phyloP scores from a whole-genome alignment of 2,329 filamentous ascomycete species.

The Phaeosphaeria sp. region DNA sequence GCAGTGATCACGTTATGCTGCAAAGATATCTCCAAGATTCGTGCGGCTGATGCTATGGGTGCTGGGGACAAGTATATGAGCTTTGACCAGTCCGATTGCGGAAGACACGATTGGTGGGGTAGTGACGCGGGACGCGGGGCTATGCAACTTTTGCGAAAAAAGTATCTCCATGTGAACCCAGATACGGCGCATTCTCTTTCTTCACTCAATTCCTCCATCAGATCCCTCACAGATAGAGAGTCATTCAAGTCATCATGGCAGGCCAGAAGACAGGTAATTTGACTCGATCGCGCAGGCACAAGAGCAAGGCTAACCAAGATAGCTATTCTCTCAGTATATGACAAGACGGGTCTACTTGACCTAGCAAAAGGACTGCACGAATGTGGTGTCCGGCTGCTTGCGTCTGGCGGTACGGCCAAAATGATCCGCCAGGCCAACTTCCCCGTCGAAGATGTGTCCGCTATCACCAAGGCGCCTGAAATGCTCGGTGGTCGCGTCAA shows the following conservation, averaged over 20 bases:
- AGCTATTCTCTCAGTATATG: slow-evolving; percentile 96
- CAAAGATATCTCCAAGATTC: not conserved
- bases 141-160: slow-evolving; percentile 17
- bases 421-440: slow-evolving; percentile 97
- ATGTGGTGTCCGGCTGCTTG: slow-evolving; percentile 67
- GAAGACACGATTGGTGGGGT: slow-evolving; percentile 16
- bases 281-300: not conserved
- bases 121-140: slow-evolving; percentile 20
- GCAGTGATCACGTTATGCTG: not conserved
- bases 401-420: slow-evolving; percentile 92
- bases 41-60: not conserved
- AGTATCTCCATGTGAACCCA: slow-evolving; percentile 16
- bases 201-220: slow-evolving; percentile 1
- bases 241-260: slow-evolving; percentile 33
- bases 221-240: not conserved
- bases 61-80: not conserved
- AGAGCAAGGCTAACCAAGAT: slow-evolving; percentile 9
- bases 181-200: not conserved
- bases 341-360: slow-evolving; percentile 77
- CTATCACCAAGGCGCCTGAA: slow-evolving; percentile 92
- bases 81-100: slow-evolving; percentile 14
- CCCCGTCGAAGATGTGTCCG: slow-evolving; percentile 95
- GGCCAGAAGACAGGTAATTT: slow-evolving; percentile 47
- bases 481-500: slow-evolving; percentile 94
- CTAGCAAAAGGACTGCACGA: slow-evolving; percentile 48